Conservation (phyloP, 2,329 filamentous ascomycete genomes). For the Phoma sp. region DNA sequence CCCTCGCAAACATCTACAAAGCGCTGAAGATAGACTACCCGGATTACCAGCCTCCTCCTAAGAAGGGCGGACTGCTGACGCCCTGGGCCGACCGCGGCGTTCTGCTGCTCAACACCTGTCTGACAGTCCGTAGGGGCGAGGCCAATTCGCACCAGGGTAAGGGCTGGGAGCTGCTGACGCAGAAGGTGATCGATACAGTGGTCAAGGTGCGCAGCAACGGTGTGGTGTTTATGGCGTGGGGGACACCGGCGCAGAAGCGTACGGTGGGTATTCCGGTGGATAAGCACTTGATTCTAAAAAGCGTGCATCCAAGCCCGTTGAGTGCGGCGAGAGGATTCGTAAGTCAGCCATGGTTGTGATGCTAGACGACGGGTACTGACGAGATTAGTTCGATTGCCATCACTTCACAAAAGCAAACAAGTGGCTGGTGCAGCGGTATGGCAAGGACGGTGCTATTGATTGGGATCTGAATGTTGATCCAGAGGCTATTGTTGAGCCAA, state of each 20-base stretch:
- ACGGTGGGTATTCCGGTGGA: constrained; percentile 74
- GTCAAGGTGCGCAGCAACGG: constrained; percentile 76
- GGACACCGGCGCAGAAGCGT: constrained; percentile 79
- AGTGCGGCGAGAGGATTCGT: constrained; percentile 82
- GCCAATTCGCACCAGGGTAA: constrained; percentile 83
- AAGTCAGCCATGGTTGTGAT: constrained; percentile 34
- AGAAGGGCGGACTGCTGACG: constrained; percentile 80
- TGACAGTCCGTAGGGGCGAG: constrained; percentile 89
- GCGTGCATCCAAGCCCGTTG: constrained; percentile 91
- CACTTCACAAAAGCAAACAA: constrained; percentile 84
- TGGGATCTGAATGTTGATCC: constrained; percentile 70
- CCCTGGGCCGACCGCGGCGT: constrained; percentile 95
- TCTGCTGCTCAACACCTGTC: constrained; percentile 89
- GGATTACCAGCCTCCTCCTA: constrained; percentile 73
- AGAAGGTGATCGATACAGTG: constrained; percentile 87
- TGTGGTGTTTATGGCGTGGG: constrained; percentile 96
- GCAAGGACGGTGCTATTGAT: constrained; percentile 79
- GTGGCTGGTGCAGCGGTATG: constrained; percentile 82
- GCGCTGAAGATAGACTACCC: constrained; percentile 89
- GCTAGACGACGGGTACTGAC: constrained; percentile 39
- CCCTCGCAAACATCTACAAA: constrained; percentile 91
- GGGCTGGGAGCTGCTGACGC: constrained; percentile 94
- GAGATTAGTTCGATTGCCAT: constrained; percentile 69
- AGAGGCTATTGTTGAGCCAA: constrained; percentile 34
- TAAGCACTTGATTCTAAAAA: constrained; percentile 81